phyloP scores from a whole-genome alignment of 2,329 filamentous ascomycete genomes.

The Magnaporthiopsis rhizophila region DNA sequence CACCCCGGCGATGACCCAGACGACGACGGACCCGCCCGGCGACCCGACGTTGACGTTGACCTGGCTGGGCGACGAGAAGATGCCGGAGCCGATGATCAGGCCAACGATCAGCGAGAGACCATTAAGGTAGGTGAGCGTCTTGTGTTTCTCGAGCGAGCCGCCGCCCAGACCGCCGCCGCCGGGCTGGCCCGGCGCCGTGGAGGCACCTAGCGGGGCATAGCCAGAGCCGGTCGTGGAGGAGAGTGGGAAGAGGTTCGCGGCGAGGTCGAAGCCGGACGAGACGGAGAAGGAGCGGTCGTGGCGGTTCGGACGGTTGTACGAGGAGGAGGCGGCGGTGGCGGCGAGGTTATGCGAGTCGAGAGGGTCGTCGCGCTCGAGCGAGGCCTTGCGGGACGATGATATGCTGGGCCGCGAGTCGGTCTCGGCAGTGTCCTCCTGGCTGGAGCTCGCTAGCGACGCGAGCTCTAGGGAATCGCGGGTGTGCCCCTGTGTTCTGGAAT shows the following conservation, averaged over 20 bases:
- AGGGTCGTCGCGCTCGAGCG: conserved; percentile 80
- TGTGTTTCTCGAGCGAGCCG: conserved; percentile 85
- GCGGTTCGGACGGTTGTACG: conserved; percentile 25
- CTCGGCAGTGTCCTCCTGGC: conserved; percentile 51
- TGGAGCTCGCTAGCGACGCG: conserved; percentile 85
- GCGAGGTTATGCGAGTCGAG: conserved; percentile 55
- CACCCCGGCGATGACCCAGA: conserved; percentile 86
- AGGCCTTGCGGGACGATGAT: conserved; percentile 85
- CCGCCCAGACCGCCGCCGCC: conserved; percentile 54
- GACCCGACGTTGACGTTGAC: conserved; percentile 89
- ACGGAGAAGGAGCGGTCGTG: conserved; percentile 74
- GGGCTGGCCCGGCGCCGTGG: conserved; percentile 49
- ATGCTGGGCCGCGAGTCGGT: conserved; percentile 76
- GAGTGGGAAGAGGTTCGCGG: conserved; percentile 84
- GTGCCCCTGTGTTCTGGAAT: conserved; percentile 35
- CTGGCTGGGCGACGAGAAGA: conserved; percentile 90
- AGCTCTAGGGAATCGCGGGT: conserved; percentile 92
- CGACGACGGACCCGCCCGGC: conserved; percentile 79
- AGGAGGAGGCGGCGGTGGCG: conserved; percentile 22
- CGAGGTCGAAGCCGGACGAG: conserved; percentile 91
- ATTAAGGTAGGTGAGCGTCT: conserved; percentile 91
- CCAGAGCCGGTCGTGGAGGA: conserved; percentile 68
- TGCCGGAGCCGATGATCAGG: conserved; percentile 90
- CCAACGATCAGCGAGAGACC: conserved; percentile 86
- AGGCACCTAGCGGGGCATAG: conserved; percentile 80